Base-by-base conservation (phyloP, 371 early-diverging fungal genomes). In the Lichtheimia ornata region DNA sequence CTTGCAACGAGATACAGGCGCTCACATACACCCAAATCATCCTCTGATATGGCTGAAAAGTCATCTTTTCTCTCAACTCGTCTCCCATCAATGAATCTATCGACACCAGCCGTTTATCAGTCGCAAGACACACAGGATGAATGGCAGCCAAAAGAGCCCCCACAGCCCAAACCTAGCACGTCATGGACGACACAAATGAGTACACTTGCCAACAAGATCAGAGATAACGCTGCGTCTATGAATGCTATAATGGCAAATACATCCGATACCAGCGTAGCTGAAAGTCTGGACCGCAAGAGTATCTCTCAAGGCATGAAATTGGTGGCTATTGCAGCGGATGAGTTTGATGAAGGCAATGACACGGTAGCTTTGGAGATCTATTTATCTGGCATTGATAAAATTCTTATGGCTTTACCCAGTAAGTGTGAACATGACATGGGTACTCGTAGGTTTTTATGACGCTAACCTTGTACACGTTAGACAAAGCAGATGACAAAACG, bases 281-380 rank as follows among this genome's bases (percentile, higher is more conserved):
- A 12, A 47, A 61, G 4, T 58, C 24, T 28, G 7, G 73, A 76
- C 58, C 66, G 81, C 53, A 67, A 66, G 15, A 57, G 76, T 53
- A 69, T 82, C 5, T 73, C 79, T n/a, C 84, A 82, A 58, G 83
- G 82, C 1, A 71, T 85, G 62, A 79, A 76, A n/a, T 67, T 85
- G 1, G 66, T 83, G 1, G 69, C 70, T 1, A 71, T 85, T 25
- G 81, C 85, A 5, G 74, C 74, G 13, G 82, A 85, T 42, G 82
- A 82, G 53, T 83, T 80, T 24, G 81, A 82, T 5, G 59, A 65
- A 12, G 79, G 81, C 40, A 81, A 83, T 45, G 75, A 82, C 25
- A 45, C 59, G 11, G 51, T 76, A 9, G 83, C 79, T 1, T 63
- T 85, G 14, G 79, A 82, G 54, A 69, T 85, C 14, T 85, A 85